Base-by-base conservation (phyloP, 352 stramenopile species). In the Phytophthora rubi region DNA sequence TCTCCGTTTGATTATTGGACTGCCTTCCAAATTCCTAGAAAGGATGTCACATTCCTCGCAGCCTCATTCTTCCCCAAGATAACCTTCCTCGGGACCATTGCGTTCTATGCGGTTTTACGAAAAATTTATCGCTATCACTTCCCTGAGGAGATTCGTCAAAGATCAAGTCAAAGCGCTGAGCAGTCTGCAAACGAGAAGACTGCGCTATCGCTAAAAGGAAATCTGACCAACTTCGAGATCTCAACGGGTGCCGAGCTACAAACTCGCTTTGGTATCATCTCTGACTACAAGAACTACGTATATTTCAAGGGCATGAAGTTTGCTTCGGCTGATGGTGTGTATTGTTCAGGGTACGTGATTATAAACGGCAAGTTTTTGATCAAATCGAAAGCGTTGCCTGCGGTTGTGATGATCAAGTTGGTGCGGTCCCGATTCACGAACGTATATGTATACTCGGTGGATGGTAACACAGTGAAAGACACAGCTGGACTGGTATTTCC, bases 261-360 rank as follows among this genome's bases (percentile, higher is more conserved):
- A 57, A 68, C 65, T 12, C 59, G 62, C 1, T 63, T 74, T 15
- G 73, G 76, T 3, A 23, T 83, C 28, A 59, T 81, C 23, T 80
- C 59, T 1, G 56, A 75, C 16, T 81, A 75, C 53, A 66, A 71
- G 21, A 77, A 80, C 47, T 77, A 68, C 62, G 49, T 70, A 13
- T 72, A 62, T 42, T 75, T 78, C 61, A 76, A 79, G 45, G 71
- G 75, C 13, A 62, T 80, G 49, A 78, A 80, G 53, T 80, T 75
- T 51, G 71, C 68, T 15, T 73, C 64, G 8, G 54, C 69, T 0
- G 73, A 78, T 23, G 75, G 71, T 15, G 76, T 79, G 35, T 77
- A 73, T 45, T 72, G 66, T 47, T 74, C 58, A 6, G 74, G 70
- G 3, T 77, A 68, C 52, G 70, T 81, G 15, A 70, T 81, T 13